Percentiles rank a stretch among this genome's conserved stretches.
Conservation (phyloP, 805 yeast genomes). For the Yarrowia sp. region DNA sequence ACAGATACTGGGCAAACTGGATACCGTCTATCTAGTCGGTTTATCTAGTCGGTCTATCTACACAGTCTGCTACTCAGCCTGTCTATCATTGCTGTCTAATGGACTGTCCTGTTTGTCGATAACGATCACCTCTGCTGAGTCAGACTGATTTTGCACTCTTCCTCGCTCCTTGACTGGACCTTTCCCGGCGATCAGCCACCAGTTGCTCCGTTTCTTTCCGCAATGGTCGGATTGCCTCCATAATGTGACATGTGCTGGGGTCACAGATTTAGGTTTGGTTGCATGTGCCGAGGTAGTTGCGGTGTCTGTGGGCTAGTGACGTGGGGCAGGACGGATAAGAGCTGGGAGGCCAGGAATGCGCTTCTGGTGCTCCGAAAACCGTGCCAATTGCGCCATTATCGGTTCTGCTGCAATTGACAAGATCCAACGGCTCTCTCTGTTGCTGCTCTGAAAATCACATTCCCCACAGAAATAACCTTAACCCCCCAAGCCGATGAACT, state of each 20-base stretch:
- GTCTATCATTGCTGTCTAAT: no score
- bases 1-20: no score
- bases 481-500: conserved; percentile 21
- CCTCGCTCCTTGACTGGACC: background rate
- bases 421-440: background rate
- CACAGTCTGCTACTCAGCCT: no score
- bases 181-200: conserved; percentile 4
- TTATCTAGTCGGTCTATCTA: no score
- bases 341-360: background rate
- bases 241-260: conserved; percentile 19
- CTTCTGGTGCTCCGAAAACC: background rate
- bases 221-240: background rate
- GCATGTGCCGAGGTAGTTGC: conserved; percentile 22
- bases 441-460: conserved; percentile 21
- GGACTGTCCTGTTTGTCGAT: no score
- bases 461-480: conserved; percentile 24
- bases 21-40: no score
- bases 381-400: background rate
- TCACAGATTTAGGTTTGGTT: background rate
- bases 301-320: background rate
- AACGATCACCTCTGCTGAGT: no score
- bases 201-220: conserved; percentile 18
- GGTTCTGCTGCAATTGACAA: background rate
- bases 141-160: background rate
- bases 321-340: background rate